A percentile compares a stretch with the other conserved stretches of the same genome.
Evolutionary conservation across 257 asterid species (phyloP).

Genomic region (Lycium ferocissimum): DNA sequence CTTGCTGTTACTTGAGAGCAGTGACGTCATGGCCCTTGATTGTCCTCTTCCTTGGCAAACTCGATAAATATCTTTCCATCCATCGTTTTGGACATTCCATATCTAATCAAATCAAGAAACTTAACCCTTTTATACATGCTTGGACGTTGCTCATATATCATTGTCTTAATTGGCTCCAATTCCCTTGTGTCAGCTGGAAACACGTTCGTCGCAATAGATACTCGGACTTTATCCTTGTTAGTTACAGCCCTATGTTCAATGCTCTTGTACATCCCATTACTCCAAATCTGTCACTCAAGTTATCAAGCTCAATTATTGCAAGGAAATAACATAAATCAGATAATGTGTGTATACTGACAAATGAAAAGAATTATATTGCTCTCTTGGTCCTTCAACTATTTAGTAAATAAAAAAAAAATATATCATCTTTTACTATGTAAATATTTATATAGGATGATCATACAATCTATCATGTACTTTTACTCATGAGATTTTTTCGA

Average conservation of each 20-base stretch:
- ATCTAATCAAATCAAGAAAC: not conserved
- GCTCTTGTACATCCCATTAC: slow-evolving; percentile 57
- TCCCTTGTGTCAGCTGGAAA: slow-evolving; percentile 38
- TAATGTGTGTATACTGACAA: too few species aligned
- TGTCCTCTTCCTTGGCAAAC: not conserved
- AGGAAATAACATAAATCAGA: not conserved
- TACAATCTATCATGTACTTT: too few species aligned
- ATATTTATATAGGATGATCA: too few species aligned
- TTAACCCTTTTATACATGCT: too few species aligned
- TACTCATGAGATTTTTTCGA: too few species aligned
- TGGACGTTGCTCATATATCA: not conserved
- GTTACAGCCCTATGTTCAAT: slow-evolving; percentile 55
- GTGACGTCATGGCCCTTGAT: not conserved
- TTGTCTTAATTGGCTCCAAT: not conserved
- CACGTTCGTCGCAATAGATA: slow-evolving; percentile 46
- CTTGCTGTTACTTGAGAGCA: too few species aligned
- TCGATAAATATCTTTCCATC: not conserved
- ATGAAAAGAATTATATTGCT: too few species aligned
- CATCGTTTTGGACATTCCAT: not conserved
- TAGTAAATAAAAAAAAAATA: too few species aligned
- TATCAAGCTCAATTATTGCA: too few species aligned
- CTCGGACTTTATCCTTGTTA: slow-evolving; percentile 38
- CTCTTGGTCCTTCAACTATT: too few species aligned
- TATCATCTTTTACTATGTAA: too few species aligned
- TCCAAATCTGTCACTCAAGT: slow-evolving; percentile 48